phyloP scores from a whole-genome alignment of 2,329 filamentous ascomycete species.

The Penicillium sp. region DNA sequence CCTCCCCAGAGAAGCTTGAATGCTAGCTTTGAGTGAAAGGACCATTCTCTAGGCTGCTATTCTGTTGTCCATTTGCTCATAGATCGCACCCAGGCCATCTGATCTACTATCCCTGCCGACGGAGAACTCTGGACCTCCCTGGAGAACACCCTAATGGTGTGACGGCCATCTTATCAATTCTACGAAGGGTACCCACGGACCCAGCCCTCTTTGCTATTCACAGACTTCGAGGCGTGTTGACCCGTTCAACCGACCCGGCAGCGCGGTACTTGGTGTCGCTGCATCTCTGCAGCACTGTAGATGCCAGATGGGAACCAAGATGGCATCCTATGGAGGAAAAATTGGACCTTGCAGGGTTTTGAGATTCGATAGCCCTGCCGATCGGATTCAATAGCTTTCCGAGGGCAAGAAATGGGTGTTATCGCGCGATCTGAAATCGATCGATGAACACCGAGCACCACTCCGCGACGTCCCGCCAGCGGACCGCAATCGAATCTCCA shows the following conservation, averaged over 20 bases:
- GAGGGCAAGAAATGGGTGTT: neutral
- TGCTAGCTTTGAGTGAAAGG: neutral
- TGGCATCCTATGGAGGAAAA: neutral
- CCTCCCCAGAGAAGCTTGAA: neutral
- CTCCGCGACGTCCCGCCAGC: neutral
- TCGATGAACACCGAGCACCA: neutral
- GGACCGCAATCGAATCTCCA: neutral
- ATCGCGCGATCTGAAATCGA: constrained; percentile 1
- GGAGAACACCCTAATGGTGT: neutral
- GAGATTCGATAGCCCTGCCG: constrained; percentile 1
- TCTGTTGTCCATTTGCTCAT: neutral
- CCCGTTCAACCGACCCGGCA: neutral
- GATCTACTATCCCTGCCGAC: neutral
- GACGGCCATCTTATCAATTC: neutral
- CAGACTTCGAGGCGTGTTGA: neutral
- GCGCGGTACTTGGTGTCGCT: neutral
- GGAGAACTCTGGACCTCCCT: neutral
- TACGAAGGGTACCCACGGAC: neutral
- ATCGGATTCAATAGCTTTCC: neutral
- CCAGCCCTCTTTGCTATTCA: neutral
- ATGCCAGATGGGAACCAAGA: neutral
- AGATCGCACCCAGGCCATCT: neutral
- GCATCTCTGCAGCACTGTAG: neutral
- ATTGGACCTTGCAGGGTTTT: constrained; percentile 1
- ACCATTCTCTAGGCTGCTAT: neutral